Evolutionary conservation across 495 filamentous ascomycete genomes (phyloP), one percentile per base, ranked within the genome.

Genomic region (Lepraria neglecta): DNA sequence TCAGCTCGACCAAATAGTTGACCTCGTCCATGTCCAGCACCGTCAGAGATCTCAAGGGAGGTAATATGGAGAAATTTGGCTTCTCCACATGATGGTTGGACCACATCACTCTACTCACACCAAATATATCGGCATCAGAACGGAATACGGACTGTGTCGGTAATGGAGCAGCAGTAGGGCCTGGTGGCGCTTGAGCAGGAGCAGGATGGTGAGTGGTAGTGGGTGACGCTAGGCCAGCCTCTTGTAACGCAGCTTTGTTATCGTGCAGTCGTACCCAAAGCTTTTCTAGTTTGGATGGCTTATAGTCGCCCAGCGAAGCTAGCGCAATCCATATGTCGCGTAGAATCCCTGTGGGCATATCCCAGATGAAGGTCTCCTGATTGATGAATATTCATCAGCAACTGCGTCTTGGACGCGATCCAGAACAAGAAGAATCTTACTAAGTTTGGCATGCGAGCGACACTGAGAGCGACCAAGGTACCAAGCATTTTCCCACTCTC

Each of bases 401-500:
- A 42, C 6, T 31, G 7, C 5, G 30, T n/a, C 42, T 12, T 15
- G 24, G 9, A 40, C 40, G 28, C 21, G 6, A 30, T 14, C 44
- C 14, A 5, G 14, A 21, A 24, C 12, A 6, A 3, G 30, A 40
- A 9, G 21, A 27, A 1, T 51, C 28, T 30, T 61, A 61, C 59
- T 21, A 97, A 80, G 64, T 91, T 91, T 27, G 85, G 77, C 92
- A 96, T 96, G 59, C 89, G 84, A 33, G 85, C 83, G 28, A 96
- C 78, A 4, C 91, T 89, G 65, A 92, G 73, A 15, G 92, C 90
- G n/a, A 95, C 90, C 46, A 96, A 74, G 14, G 90, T 95, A 19
- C 91, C 91, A 9, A 97, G 80, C 89, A 96, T 91, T 73, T 95
- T 96, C 0, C 92, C 92, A 59, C 87, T 83, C 68, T 95, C 92